These are phyloP conservation scores for Barnettozyma pratensis DNA, from an alignment of 805 yeast species.

Conservation along the genomic window DNA sequence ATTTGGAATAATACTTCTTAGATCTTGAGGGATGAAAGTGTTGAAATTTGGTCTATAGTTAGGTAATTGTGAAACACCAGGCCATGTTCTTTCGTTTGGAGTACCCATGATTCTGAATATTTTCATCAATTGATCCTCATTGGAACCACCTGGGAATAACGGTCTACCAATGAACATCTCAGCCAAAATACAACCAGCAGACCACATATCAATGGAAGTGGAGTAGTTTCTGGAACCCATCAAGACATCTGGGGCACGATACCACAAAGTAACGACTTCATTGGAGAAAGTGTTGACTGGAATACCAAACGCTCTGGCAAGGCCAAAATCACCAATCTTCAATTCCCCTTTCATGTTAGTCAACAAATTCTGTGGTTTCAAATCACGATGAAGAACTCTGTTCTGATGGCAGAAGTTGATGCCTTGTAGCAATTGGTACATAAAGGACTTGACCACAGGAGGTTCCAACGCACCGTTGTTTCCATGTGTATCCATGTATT, in stretches of 20 bases:
- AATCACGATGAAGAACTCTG: conserved; percentile 64
- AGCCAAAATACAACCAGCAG: conserved; percentile 96
- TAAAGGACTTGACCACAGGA: conserved; percentile 78
- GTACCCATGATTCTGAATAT: conserved; percentile 95
- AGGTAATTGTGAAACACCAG: conserved; percentile 87
- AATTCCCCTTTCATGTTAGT: conserved; percentile 87
- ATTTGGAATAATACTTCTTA: conserved; percentile 68
- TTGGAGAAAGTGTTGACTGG: conserved; percentile 96
- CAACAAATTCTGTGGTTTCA: conserved; percentile 92
- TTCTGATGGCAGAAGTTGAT: conserved; percentile 64
- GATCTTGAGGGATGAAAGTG: conserved; percentile 83
- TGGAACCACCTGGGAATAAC: conserved; percentile 91
- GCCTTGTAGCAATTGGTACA: conserved; percentile 90
- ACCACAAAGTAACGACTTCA: conserved; percentile 97
- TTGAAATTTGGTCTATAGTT: conserved; percentile 84
- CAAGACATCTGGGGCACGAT: conserved; percentile 94
- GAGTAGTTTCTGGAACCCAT: conserved; percentile 94
- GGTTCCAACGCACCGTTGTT: conserved; percentile 89
- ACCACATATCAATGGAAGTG: conserved; percentile 97
- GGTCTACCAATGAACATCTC: conserved; percentile 99
- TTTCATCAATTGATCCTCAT: conserved; percentile 89
- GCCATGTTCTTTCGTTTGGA: conserved; percentile 95
- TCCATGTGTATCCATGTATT: conserved; percentile 87
- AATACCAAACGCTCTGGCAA: conserved; percentile 96
- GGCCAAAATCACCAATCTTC: conserved; percentile 93